Base-by-base conservation (phyloP, 2,329 filamentous ascomycete species). In the Penicillium sp. region DNA sequence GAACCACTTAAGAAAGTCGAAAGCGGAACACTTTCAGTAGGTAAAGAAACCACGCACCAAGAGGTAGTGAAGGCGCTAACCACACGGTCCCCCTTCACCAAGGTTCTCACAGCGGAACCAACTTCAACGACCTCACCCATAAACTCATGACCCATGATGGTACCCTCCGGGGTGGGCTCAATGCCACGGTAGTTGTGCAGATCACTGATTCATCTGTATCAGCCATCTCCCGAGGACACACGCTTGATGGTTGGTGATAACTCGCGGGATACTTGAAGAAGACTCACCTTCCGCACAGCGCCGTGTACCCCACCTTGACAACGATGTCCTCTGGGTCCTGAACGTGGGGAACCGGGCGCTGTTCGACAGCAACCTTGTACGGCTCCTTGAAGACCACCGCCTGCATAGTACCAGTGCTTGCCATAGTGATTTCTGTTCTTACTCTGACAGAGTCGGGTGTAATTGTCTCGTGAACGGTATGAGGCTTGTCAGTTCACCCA, bases 371-470 rank as follows among this genome's bases (percentile, higher is more conserved):
- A 46, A 95, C 78, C 62, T 87, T 82, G 61, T 80, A 77, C 4
- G 86, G 85, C 2, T 85, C 88, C 53, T 91, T 84, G 72, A 95
- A 94, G 46, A 95, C 80, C 28, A 96, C 88, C 28, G 89, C 89
- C 68, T 87, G 86, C 90, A 96, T 95, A 0, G 80, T 87, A 49
- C 51, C 55, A 33, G 45, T n/a, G 11, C 49, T 9, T 26, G 51
- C 12, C 49, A 56, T 51, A 66, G 56, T 53, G 62, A 60, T 8
- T 26, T 9, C 29, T 25, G 13, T 25, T 4, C n/a, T 9, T 26
- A 26, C 29, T 32, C 8, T 32, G 29, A 7, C 7, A 32, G 29
- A 32, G 50, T 44, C 43, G 44, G 39, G 43, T 47, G 26, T 18
- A 18, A 18, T 18, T 18, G 18, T 18, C 18, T 18, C 18, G 18